Conservation (phyloP, 495 filamentous ascomycete species). For the Aspergillus taichungensis region DNA sequence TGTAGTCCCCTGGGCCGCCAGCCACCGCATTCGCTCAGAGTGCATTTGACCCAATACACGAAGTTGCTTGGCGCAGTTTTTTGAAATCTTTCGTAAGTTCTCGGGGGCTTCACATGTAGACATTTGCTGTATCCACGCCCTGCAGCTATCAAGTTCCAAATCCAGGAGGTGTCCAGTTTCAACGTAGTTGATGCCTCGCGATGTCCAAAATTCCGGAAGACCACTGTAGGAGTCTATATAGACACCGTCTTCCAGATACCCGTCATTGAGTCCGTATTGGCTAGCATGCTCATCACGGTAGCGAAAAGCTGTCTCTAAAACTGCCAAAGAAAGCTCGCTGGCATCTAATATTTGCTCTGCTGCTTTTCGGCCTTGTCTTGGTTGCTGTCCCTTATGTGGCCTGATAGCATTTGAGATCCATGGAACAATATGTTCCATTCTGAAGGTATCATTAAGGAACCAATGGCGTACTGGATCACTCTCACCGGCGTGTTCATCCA, state of each 20-base stretch:
- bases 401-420: slow-evolving; percentile 68
- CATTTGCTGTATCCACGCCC: slow-evolving; percentile 31
- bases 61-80: slow-evolving; percentile 47
- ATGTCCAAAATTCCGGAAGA: slow-evolving; percentile 77
- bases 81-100: slow-evolving; percentile 36
- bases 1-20: slow-evolving; percentile 39
- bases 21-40: slow-evolving; percentile 55
- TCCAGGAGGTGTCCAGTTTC: slow-evolving; percentile 44
- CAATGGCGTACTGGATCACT: slow-evolving; percentile 68
- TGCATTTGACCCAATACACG: slow-evolving; percentile 50
- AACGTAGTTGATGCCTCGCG: slow-evolving; percentile 32
- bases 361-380: slow-evolving; percentile 23
- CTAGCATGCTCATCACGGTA: slow-evolving; percentile 61
- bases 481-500: slow-evolving; percentile 48
- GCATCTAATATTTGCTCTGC: slow-evolving; percentile 63
- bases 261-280: slow-evolving; percentile 60
- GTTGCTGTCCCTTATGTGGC: slow-evolving; percentile 34
- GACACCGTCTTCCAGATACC: slow-evolving; percentile 60
- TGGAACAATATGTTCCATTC: slow-evolving; percentile 64
- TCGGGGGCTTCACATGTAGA: slow-evolving; percentile 25
- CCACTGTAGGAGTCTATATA: slow-evolving; percentile 49
- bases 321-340: slow-evolving; percentile 63
- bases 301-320: slow-evolving; percentile 60
- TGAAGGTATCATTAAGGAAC: slow-evolving; percentile 70
- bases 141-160: slow-evolving; percentile 35